These are phyloP conservation scores for Ilyonectria sp. DNA, from an alignment of 2,329 filamentous ascomycete genomes.

Conservation along the genomic window DNA sequence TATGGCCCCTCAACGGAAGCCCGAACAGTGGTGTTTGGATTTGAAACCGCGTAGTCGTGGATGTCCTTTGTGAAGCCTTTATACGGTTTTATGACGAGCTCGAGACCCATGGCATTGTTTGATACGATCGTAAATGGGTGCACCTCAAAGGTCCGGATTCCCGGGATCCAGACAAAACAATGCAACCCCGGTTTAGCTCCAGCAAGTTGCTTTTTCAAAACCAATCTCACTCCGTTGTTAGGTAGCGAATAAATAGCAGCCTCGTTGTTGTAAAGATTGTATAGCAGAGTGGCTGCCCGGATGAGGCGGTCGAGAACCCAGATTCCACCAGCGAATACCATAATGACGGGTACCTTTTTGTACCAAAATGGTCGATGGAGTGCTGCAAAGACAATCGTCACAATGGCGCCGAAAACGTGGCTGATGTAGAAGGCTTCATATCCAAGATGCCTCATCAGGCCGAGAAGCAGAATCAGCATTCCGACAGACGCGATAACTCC, in stretches of 20 bases:
- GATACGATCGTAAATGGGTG: conserved; percentile 71
- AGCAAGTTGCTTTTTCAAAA: conserved; percentile 59
- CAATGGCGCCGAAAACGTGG: conserved; percentile 59
- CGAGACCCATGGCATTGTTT: conserved; percentile 56
- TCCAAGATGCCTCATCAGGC: conserved; percentile 52
- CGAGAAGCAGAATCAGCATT: conserved; percentile 56
- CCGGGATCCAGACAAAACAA: conserved; percentile 70
- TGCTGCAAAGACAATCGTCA: conserved; percentile 57
- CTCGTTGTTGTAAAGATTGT: conserved; percentile 24
- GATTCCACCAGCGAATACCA: conserved; percentile 55
- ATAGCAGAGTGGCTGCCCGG: conserved; percentile 40
- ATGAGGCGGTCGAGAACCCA: conserved; percentile 63
- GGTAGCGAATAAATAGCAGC: conserved; percentile 61
- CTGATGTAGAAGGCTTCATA: conserved; percentile 65
- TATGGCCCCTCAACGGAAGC: conserved; percentile 70
- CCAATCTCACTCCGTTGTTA: conserved; percentile 60
- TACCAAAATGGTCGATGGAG: conserved; percentile 61
- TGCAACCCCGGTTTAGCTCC: conserved; percentile 54
- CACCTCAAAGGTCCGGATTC: conserved; percentile 64
- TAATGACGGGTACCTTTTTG: conserved; percentile 55
- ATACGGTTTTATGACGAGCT: conserved; percentile 66
- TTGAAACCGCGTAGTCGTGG: conserved; percentile 59
- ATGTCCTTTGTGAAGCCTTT: conserved; percentile 68
- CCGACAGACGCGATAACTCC: conserved; percentile 50
- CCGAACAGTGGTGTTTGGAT: conserved; percentile 59